Conservation (phyloP, 345 rosid species). For the Eucalyptus pauciflora region DNA sequence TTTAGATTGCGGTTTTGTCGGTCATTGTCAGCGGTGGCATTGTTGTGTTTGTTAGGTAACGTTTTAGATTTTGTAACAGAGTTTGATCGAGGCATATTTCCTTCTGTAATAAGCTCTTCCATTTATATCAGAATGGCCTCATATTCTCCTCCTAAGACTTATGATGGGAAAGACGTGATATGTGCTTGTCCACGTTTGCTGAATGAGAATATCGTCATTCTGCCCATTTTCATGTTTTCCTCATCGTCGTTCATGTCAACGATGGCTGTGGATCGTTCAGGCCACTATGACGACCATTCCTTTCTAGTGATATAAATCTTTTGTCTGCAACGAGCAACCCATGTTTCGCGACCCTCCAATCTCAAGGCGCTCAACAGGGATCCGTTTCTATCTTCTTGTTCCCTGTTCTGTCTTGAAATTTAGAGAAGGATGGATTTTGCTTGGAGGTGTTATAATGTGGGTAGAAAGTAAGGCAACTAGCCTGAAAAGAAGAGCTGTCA, state of each 20-base stretch:
- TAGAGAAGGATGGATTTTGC: background rate
- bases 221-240: background rate
- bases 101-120: background rate
- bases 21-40: fast-evolving
- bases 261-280: background rate
- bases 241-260: background rate
- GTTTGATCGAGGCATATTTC: background rate
- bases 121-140: background rate
- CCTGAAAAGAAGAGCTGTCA: background rate
- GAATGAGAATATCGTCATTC: background rate
- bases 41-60: background rate
- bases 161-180: background rate
- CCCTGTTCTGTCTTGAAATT: background rate
- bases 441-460: background rate
- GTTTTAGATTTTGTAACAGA: background rate
- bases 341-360: no score
- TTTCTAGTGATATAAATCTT: background rate
- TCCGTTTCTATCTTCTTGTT: background rate
- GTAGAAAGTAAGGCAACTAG: background rate
- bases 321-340: background rate
- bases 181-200: background rate
- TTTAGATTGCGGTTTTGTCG: background rate
- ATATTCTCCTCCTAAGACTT: background rate
- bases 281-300: background rate
- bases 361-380: background rate